phyloP scores from a whole-genome alignment of 2,329 filamentous ascomycete genomes.

The Trichophyton verrucosum region DNA sequence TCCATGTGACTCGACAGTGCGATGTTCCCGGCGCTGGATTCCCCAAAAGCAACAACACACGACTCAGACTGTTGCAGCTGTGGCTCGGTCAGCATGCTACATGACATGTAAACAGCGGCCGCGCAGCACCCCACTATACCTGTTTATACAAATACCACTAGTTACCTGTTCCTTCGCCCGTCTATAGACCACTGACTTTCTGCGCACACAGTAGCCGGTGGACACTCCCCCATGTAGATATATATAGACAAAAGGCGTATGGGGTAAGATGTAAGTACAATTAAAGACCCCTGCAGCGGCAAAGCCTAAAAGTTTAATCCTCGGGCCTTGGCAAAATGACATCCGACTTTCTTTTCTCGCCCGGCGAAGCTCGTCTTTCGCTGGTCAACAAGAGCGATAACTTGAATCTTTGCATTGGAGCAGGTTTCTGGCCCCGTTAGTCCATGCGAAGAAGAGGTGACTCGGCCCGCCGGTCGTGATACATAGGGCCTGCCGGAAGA shows the following conservation, averaged over 20 bases:
- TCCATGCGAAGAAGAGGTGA: not conserved
- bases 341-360: conserved; percentile 1
- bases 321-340: conserved; percentile 6
- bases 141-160: not conserved
- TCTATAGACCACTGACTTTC: not conserved
- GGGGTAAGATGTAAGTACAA: not conserved
- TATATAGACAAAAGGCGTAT: not conserved
- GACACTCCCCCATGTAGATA: not conserved
- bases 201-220: not conserved
- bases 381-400: not conserved
- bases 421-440: not conserved
- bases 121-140: not conserved
- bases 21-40: not conserved
- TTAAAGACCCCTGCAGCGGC: conserved; percentile 4
- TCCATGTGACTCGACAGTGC: not conserved
- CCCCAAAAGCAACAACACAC: not conserved
- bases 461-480: not conserved
- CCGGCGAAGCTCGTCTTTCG: not conserved
- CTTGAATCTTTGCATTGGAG: not conserved
- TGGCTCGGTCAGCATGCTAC: not conserved
- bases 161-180: not conserved
- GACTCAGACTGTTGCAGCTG: not conserved
- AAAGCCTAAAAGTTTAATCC: conserved; percentile 4
- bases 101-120: not conserved
- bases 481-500: not conserved